Evolutionary conservation across 129 eudicot genomes (phyloP).

Genomic region (Artemisia argyi): DNA sequence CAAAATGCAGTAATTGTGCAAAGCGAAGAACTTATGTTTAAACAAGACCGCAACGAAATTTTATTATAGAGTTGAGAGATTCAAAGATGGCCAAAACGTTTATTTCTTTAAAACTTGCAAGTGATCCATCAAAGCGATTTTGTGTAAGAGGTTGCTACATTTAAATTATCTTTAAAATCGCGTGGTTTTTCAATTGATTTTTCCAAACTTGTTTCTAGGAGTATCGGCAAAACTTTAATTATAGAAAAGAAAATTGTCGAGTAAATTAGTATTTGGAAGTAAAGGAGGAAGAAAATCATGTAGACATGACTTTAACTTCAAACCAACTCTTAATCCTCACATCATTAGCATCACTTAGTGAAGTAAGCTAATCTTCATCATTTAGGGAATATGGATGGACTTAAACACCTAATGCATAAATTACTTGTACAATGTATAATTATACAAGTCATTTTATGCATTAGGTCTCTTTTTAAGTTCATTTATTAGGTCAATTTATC

Average conservation of each 20-base stretch:
- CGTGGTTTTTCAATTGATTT: not conserved
- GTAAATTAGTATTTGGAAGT: slow-evolving; percentile 1
- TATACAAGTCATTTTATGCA: no score
- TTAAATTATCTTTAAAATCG: not conserved
- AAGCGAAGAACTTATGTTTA: no score
- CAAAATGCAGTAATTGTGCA: no score
- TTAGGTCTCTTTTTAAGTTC: no score
- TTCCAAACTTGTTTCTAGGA: not conserved
- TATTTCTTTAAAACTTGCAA: not conserved
- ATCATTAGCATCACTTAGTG: not conserved
- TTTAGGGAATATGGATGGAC: no score
- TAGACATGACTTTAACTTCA: slow-evolving; percentile 9
- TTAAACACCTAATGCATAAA: no score
- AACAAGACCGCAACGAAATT: not conserved
- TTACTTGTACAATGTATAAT: no score
- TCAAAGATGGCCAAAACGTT: not conserved
- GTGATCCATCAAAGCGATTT: not conserved
- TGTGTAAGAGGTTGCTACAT: not conserved
- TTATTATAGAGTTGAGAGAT: not conserved
- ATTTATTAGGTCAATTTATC: no score
- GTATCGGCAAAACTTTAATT: not conserved
- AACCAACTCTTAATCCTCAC: slow-evolving; percentile 11
- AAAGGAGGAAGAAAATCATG: slow-evolving; percentile 6
- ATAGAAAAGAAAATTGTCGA: not conserved
- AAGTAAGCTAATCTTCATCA: not conserved